phyloP scores from a whole-genome alignment of 768 basidiomycete genomes.

The Pholiota molesta region DNA sequence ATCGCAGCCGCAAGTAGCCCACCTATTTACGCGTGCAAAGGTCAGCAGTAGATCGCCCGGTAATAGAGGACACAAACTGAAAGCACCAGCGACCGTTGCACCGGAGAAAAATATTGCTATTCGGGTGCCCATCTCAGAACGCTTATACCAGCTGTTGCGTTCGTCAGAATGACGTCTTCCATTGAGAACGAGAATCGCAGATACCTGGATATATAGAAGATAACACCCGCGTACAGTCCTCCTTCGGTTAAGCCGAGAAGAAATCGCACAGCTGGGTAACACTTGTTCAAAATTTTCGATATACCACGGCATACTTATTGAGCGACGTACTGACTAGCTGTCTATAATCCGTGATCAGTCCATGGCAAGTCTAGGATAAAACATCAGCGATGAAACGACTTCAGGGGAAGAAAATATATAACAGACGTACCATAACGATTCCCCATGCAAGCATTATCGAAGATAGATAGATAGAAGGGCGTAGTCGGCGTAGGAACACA shows the following conservation, averaged over 20 bases:
- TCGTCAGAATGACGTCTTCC: background rate
- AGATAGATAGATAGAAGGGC: slow-evolving; percentile 79
- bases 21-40: slow-evolving; percentile 34
- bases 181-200: slow-evolving; percentile 56
- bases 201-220: slow-evolving; percentile 66
- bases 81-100: slow-evolving; percentile 78
- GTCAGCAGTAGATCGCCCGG: background rate
- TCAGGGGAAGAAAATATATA: no score
- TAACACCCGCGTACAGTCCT: slow-evolving; percentile 55
- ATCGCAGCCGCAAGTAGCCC: slow-evolving; percentile 70
- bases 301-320: background rate
- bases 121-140: slow-evolving; percentile 72
- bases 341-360: slow-evolving; percentile 59
- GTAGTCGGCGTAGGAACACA: slow-evolving; percentile 66
- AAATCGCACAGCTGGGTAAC: slow-evolving; percentile 52
- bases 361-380: slow-evolving; percentile 60
- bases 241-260: slow-evolving; percentile 70
- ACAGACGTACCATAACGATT: slow-evolving; percentile 60
- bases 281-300: background rate
- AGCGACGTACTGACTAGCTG: slow-evolving; percentile 55
- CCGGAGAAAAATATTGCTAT: slow-evolving; percentile 85
- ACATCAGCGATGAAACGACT: no score
- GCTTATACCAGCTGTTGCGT: slow-evolving; percentile 72
- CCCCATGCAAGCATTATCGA: slow-evolving; percentile 74
- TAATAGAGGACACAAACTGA: slow-evolving; percentile 45